A percentile compares a stretch with the other conserved stretches of the same genome.
phyloP scores from a whole-genome alignment of 768 basidiomycete genomes.

The Leccinum uliginosum region DNA sequence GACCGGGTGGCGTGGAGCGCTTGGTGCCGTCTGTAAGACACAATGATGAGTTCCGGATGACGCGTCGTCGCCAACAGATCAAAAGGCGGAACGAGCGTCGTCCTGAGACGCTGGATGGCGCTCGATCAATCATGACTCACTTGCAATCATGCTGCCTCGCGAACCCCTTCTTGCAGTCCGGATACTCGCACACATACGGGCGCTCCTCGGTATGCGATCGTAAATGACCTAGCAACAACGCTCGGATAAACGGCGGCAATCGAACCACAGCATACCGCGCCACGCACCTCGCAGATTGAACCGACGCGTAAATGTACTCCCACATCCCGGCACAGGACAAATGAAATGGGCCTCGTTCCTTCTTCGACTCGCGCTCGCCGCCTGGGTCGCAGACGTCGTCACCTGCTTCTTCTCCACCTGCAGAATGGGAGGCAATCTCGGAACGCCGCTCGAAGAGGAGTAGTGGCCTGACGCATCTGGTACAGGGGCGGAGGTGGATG shows the following conservation, averaged over 20 bases:
- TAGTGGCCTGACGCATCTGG: constrained; percentile 28
- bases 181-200: constrained; percentile 91
- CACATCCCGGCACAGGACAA: constrained; percentile 93
- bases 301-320: constrained; percentile 93
- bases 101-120: not conserved
- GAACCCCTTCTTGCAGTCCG: constrained; percentile 92
- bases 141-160: constrained; percentile 98
- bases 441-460: constrained; percentile 29
- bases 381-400: constrained; percentile 89
- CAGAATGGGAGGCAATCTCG: constrained; percentile 76
- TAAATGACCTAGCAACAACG: constrained; percentile 62
- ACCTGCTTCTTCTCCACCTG: constrained; percentile 95
- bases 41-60: constrained; percentile 5
- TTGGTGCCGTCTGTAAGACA: constrained; percentile 68
- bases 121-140: constrained; percentile 41
- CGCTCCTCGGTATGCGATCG: constrained; percentile 95
- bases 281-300: constrained; percentile 78
- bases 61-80: not conserved
- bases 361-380: constrained; percentile 83
- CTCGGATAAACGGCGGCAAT: constrained; percentile 7
- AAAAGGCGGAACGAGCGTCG: not conserved
- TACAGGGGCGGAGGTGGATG: constrained; percentile 25
- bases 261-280: not conserved
- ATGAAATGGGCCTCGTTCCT: constrained; percentile 90
- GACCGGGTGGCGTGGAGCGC: constrained; percentile 82